Percentiles rank a stretch among this genome's conserved stretches.
Conservation (phyloP, 257 asterid species). For the Solanum lycopersicoides region DNA sequence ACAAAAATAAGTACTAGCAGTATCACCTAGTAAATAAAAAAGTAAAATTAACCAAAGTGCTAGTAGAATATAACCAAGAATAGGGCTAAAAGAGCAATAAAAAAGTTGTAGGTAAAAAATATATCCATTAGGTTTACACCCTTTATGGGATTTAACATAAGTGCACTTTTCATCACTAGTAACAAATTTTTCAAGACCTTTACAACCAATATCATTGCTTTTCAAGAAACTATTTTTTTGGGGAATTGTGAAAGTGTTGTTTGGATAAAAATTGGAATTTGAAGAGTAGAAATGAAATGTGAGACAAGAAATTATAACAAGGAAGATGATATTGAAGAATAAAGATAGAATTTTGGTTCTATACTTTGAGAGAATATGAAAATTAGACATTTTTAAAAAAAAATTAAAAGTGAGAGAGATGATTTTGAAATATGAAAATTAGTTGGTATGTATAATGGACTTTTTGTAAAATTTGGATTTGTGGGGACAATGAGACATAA, state of each 20-base stretch:
- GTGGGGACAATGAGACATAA: not conserved
- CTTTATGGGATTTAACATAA: slow-evolving; percentile 12
- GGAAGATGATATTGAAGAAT: not conserved
- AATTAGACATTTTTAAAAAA: not conserved
- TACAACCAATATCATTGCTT: slow-evolving; percentile 6
- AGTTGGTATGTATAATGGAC: not conserved
- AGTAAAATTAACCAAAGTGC: slow-evolving; percentile 17
- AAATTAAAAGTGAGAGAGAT: not conserved
- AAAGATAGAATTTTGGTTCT: not conserved
- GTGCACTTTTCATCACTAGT: slow-evolving; percentile 5
- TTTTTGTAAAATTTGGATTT: not conserved
- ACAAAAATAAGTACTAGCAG: slow-evolving; percentile 27
- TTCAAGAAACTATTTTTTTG: not conserved
- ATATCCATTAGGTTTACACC: slow-evolving; percentile 18
- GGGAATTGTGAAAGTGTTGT: not conserved
- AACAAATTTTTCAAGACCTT: not conserved
- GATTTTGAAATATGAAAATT: not conserved
- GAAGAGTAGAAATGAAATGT: not conserved
- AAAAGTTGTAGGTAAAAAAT: slow-evolving; percentile 19
- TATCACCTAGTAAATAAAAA: slow-evolving; percentile 23
- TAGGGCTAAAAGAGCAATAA: slow-evolving; percentile 17
- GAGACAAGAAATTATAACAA: not conserved
- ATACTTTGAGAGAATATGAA: not conserved
- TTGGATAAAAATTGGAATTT: not conserved
- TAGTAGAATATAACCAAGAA: slow-evolving; percentile 3